Percentiles rank a stretch among this genome's conserved stretches.
Conservation (phyloP, 768 basidiomycete species). For the Ramaria sp. region DNA sequence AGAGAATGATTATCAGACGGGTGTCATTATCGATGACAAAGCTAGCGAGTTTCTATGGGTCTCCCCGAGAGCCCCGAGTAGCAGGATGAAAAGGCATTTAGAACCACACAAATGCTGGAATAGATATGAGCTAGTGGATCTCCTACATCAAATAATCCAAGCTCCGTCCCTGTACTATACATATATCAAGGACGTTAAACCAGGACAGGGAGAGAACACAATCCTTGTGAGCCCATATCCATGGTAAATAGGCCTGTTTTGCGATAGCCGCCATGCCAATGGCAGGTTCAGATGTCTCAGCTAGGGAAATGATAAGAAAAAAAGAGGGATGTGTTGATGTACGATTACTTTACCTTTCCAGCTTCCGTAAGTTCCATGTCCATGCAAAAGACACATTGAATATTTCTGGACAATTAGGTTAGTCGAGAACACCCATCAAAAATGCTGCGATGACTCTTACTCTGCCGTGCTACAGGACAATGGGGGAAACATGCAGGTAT, state of each 20-base stretch:
- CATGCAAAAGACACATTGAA: too few relatives aligned
- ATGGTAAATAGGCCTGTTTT: slow-evolving; percentile 76
- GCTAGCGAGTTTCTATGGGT: slow-evolving; percentile 74
- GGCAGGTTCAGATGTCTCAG: slow-evolving; percentile 3
- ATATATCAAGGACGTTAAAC: background rate
- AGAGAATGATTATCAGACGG: slow-evolving; percentile 57
- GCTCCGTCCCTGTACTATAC: slow-evolving; percentile 50
- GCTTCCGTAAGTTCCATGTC: too few relatives aligned
- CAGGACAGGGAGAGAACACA: background rate
- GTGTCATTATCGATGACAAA: slow-evolving; percentile 43
- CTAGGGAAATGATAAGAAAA: too few relatives aligned
- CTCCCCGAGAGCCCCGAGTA: slow-evolving; percentile 37
- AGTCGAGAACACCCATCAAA: too few relatives aligned
- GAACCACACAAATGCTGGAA: slow-evolving; percentile 84
- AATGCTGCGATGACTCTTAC: too few relatives aligned
- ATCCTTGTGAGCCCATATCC: slow-evolving; percentile 81
- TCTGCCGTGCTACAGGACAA: too few relatives aligned
- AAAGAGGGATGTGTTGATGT: too few relatives aligned
- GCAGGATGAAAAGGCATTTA: slow-evolving; percentile 44
- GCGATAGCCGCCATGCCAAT: slow-evolving; percentile 54
- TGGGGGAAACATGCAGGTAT: too few relatives aligned
- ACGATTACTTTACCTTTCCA: too few relatives aligned
- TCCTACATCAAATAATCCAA: slow-evolving; percentile 44
- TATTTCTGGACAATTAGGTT: too few relatives aligned
- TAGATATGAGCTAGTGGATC: slow-evolving; percentile 43